phyloP scores from a whole-genome alignment of 108 stramenopile species.

The Aurantiochytrium sp. region DNA sequence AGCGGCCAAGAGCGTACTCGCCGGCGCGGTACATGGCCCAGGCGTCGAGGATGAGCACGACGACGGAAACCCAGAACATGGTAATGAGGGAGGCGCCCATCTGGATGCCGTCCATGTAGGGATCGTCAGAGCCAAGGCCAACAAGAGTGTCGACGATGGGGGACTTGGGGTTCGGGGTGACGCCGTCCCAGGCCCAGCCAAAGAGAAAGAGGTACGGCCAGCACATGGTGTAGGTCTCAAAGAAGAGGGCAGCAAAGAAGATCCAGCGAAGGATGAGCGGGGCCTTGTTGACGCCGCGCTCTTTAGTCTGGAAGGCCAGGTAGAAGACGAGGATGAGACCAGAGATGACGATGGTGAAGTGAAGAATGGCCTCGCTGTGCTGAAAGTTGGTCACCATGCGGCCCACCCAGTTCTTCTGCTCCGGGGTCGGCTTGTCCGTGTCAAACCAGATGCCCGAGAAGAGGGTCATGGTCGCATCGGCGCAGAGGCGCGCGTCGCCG shows the following conservation, averaged over 20 bases:
- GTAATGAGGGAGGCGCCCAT: constrained; percentile 19
- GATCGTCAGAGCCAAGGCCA: background rate
- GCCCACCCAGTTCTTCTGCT: constrained; percentile 6
- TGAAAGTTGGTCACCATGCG: constrained; percentile 8
- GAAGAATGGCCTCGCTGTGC: background rate
- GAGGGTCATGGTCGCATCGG: constrained; percentile 9
- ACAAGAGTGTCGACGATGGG: background rate
- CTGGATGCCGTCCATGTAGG: constrained; percentile 9
- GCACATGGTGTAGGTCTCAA: constrained; percentile 19
- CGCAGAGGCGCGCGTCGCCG: background rate
- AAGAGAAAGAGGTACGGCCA: constrained; percentile 18
- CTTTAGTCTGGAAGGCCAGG: background rate
- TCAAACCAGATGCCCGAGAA: constrained; percentile 16
- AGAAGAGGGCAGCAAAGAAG: constrained; percentile 9
- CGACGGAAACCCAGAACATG: constrained; percentile 17
- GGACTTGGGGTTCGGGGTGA: background rate
- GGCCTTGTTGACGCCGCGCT: background rate
- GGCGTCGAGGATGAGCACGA: constrained; percentile 1
- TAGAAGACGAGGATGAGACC: background rate
- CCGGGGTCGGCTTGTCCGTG: background rate
- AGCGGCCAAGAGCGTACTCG: background rate
- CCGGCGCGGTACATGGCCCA: constrained; percentile 15
- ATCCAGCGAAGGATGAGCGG: background rate
- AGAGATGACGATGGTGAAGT: background rate
- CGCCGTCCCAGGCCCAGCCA: constrained; percentile 11